These are phyloP conservation scores for Friedmanniomyces endolithicus DNA, from an alignment of 495 filamentous ascomycete species.

Conservation along the genomic window DNA sequence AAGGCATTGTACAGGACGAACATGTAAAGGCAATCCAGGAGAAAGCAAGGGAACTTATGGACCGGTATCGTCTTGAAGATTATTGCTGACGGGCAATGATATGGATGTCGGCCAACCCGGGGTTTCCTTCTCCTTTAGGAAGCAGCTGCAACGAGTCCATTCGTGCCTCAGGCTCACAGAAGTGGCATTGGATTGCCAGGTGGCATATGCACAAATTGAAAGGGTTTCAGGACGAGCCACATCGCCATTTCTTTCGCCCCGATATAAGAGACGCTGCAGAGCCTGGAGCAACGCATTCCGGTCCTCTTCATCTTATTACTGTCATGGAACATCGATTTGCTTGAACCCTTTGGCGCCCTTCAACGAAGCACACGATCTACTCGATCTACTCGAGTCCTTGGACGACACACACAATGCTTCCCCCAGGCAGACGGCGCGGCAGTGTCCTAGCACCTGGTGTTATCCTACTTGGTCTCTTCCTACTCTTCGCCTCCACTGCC, in stretches of 20 bases:
- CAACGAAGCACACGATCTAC: background rate
- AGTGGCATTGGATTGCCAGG: background rate
- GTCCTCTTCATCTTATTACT: background rate
- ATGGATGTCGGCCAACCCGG: background rate
- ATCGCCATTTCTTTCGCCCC: background rate
- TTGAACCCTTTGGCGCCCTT: background rate
- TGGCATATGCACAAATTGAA: background rate
- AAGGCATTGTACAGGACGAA: background rate
- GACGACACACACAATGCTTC: constrained; percentile 16
- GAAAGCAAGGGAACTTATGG: background rate
- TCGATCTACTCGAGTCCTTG: background rate
- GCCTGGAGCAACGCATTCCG: background rate
- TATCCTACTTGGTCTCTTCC: constrained; percentile 39
- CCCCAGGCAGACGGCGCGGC: constrained; percentile 18
- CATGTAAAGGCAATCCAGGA: background rate
- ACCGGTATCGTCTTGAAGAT: background rate
- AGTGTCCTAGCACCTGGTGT: constrained; percentile 5
- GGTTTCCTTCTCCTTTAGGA: no score
- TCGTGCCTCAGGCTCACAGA: background rate
- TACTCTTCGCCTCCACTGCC: constrained; percentile 41
- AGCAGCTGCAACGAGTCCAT: no score
- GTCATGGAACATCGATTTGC: background rate
- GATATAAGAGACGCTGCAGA: background rate
- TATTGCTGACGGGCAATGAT: background rate
- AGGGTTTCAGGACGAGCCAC: background rate